phyloP scores from a whole-genome alignment of 371 early-diverging fungal genomes.

The Funneliformis caledonium region DNA sequence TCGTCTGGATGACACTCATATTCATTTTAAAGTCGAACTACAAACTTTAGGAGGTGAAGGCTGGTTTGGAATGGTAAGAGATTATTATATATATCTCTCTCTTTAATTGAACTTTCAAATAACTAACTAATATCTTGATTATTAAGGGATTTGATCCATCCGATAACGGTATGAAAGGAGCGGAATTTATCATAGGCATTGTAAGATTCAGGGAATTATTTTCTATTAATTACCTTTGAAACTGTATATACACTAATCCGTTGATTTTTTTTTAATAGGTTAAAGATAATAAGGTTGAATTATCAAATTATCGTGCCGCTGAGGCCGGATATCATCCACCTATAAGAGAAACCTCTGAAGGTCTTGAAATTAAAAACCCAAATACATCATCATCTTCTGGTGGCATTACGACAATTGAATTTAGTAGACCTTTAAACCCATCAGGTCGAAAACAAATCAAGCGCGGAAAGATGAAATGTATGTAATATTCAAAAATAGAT shows the following conservation, averaged over 20 bases:
- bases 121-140: too few species aligned
- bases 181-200: conserved; percentile 24
- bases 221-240: neutral
- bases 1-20: neutral
- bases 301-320: conserved; percentile 2
- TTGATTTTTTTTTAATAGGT: neutral
- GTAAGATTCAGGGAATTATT: neutral
- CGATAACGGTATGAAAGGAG: conserved; percentile 17
- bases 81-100: too few species aligned
- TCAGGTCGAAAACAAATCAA: neutral
- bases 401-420: neutral
- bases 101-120: too few species aligned
- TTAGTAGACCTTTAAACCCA: neutral
- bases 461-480: neutral
- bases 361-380: neutral
- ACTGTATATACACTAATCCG: too few species aligned
- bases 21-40: conserved; percentile 11
- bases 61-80: conserved; percentile 36
- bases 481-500: neutral
- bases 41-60: conserved; percentile 5
- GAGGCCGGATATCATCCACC: conserved; percentile 13
- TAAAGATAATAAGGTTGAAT: neutral
- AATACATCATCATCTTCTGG: neutral
- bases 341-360: neutral
- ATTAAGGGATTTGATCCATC: conserved; percentile 24